Evolutionary conservation across 2,329 filamentous ascomycete species (phyloP).

Genomic region (Raffaelea ambrosiae): DNA sequence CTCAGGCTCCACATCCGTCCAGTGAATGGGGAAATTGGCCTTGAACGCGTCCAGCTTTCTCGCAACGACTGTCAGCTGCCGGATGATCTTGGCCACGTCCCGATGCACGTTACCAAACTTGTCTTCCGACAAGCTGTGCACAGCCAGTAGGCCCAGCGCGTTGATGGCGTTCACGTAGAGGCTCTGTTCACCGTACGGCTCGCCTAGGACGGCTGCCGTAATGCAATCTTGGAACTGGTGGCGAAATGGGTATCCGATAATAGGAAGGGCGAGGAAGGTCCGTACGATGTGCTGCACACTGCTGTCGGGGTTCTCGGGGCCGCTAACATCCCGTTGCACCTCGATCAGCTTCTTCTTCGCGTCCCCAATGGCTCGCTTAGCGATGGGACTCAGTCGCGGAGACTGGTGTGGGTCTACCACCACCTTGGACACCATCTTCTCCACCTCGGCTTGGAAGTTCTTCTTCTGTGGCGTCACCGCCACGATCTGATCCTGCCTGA

Average conservation of each 20-base stretch:
- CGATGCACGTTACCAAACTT: constrained; percentile 77
- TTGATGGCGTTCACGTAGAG: constrained; percentile 65
- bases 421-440: constrained; percentile 35
- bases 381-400: constrained; percentile 40
- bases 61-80: constrained; percentile 61
- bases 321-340: constrained; percentile 46
- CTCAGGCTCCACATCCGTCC: constrained; percentile 63
- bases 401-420: constrained; percentile 38
- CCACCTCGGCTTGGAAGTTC: constrained; percentile 31
- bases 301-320: constrained; percentile 37
- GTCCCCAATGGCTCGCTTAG: constrained; percentile 39
- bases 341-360: constrained; percentile 40
- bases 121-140: constrained; percentile 72
- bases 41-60: constrained; percentile 62
- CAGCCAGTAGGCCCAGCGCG: constrained; percentile 59
- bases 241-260: constrained; percentile 59
- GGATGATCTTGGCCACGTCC: constrained; percentile 67
- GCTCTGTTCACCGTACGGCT: constrained; percentile 61
- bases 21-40: constrained; percentile 53
- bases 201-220: constrained; percentile 60
- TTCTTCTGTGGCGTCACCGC: constrained; percentile 26
- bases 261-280: constrained; percentile 36
- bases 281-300: constrained; percentile 40
- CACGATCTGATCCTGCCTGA: constrained; percentile 37
- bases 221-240: constrained; percentile 59